Evolutionary conservation across 2,329 filamentous ascomycete genomes (phyloP), one percentile per base, ranked within the genome.

Genomic region (Raffaelea arxii): DNA sequence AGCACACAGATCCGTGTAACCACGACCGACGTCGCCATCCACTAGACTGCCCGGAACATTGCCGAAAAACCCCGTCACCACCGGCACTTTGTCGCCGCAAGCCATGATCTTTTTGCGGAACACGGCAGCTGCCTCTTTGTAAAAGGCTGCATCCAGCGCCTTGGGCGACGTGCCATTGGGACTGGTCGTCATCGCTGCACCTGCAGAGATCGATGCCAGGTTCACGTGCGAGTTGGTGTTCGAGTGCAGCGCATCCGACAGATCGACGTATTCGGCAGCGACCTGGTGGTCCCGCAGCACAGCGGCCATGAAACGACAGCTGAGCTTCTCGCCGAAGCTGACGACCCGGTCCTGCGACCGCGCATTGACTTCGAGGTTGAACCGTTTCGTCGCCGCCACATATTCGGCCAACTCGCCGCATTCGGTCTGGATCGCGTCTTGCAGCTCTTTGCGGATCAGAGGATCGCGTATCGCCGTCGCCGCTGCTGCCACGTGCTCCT

Each of bases 1-100:
- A 12, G 92, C 91, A 62, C 92, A 97, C 41, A 98, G 77, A 65
- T 98, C 92, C 10, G 92, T 97, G 66, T 98, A 98, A 25, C 92
- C 92, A 56, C 92, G 84, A 19, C 92, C 92, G 53, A 98, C 86
- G 56, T 94, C 85, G 37, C 80, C 80, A 56, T 55, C 53, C 56
- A 98, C 79, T 48, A 98, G 74, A 51, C 90, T 91, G 14, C 90
- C 90, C 0, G 91, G 91, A 3, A 97, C 86, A 48, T 84, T 85
- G 49, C 92, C 92, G 62, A 98, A 98, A 71, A 92, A 98, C 16
- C 92, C 92, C 12, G 92, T 97, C 43, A 91, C 72, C 3, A 92
- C 84, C 1, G 53, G 53, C 1, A 91, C 80, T 49, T 78, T 76
- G 54, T 77, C 72, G 30, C 71, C 75, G 57, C 84, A 90, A 3